Conservation (phyloP, 768 basidiomycete genomes). For the Chalciporus piperatus region DNA sequence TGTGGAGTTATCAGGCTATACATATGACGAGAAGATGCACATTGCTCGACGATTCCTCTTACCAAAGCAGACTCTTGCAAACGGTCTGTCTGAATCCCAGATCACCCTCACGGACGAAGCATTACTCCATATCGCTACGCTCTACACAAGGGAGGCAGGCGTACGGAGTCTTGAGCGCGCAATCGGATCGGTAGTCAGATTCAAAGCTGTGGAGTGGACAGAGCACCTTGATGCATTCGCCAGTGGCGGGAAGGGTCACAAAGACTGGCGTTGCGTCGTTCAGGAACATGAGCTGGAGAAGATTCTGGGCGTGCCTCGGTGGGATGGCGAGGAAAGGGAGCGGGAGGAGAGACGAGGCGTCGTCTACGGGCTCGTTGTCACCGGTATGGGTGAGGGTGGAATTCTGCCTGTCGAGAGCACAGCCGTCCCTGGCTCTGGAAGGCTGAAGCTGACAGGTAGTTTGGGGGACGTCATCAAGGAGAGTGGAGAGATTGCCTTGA, state of each 20-base stretch:
- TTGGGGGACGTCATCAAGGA: conserved; percentile 92
- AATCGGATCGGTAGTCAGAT: conserved; percentile 84
- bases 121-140: conserved; percentile 66
- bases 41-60: conserved; percentile 86
- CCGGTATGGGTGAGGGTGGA: conserved; percentile 82
- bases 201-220: conserved; percentile 90
- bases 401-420: conserved; percentile 84
- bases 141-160: conserved; percentile 89
- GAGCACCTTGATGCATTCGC: conserved; percentile 44
- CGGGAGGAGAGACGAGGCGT: conserved; percentile 72
- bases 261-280: conserved; percentile 58
- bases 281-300: conserved; percentile 72
- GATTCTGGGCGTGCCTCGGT: conserved; percentile 78
- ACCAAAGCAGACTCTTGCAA: conserved; percentile 81
- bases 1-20: conserved; percentile 81
- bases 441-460: conserved; percentile 76
- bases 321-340: conserved; percentile 78
- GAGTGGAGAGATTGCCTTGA: conserved; percentile 84
- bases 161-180: conserved; percentile 88
- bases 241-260: conserved; percentile 21
- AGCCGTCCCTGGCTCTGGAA: conserved; percentile 70
- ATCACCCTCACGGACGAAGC: conserved; percentile 68
- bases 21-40: conserved; percentile 87
- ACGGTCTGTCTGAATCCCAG: conserved; percentile 63
- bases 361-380: conserved; percentile 86